Conservation (phyloP, 345 rosid species). For the Rubroshorea leprosula region DNA sequence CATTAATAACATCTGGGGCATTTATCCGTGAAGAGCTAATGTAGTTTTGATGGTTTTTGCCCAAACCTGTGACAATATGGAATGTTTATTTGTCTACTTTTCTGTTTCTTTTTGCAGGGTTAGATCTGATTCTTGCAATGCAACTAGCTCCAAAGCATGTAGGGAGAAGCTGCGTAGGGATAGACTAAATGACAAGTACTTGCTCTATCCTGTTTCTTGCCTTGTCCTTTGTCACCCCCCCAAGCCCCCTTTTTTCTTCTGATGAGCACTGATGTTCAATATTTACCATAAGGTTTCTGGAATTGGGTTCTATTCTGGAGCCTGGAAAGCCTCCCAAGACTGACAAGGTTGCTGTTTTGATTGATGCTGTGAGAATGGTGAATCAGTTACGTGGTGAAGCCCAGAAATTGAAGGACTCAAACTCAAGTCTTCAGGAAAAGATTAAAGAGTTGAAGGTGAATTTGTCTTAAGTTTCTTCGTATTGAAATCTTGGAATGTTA, state of each 20-base stretch:
- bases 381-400: constrained; percentile 70
- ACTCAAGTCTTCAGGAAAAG: constrained; percentile 77
- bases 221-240: neutral
- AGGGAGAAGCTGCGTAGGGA: constrained; percentile 97
- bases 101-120: constrained; percentile 26
- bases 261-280: constrained; percentile 4
- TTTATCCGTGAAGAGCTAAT: no score
- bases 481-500: neutral
- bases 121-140: constrained; percentile 50
- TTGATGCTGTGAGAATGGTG: constrained; percentile 79
- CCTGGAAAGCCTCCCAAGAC: constrained; percentile 92
- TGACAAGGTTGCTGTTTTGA: constrained; percentile 82
- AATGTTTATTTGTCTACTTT: neutral
- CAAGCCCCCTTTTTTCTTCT: neutral
- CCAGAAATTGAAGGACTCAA: constrained; percentile 79
- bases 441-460: constrained; percentile 71
- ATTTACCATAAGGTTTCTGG: constrained; percentile 54
- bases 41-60: no score
- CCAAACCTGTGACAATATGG: no score
- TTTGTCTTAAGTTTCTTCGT: neutral
- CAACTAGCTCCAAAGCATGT: constrained; percentile 90
- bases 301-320: constrained; percentile 70
- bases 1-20: no score
- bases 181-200: constrained; percentile 88
- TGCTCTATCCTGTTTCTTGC: constrained; percentile 13